These are phyloP conservation scores for Populus tremula DNA, from an alignment of 345 rosid genomes.

Conservation along the genomic window DNA sequence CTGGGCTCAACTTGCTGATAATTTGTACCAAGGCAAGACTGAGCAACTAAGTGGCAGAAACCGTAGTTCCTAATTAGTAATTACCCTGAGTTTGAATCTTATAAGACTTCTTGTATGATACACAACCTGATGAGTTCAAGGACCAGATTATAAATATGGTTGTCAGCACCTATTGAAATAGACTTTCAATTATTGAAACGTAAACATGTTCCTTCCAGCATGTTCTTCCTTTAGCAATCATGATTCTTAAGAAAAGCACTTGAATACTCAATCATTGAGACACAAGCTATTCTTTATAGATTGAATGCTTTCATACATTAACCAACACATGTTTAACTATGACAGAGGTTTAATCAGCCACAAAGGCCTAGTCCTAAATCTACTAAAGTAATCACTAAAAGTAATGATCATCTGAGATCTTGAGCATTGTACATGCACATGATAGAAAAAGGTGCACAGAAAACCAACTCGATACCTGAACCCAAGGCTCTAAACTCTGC, in stretches of 20 bases:
- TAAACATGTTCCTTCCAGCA: neutral
- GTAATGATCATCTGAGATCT: neutral
- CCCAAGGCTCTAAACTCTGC: slow-evolving; percentile 96
- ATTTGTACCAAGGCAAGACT: neutral
- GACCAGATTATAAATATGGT: neutral
- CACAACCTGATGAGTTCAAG: neutral
- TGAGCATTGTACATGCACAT: neutral
- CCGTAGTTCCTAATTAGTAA: neutral
- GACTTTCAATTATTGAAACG: neutral
- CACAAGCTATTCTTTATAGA: neutral
- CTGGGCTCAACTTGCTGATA: neutral
- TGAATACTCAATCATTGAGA: neutral
- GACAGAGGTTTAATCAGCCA: neutral
- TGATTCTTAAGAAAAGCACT: neutral
- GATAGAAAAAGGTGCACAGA: neutral
- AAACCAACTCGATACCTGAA: slow-evolving; percentile 54
- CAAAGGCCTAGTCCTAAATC: neutral
- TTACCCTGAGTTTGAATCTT: neutral
- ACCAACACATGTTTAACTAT: neutral
- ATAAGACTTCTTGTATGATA: neutral
- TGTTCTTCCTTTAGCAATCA: neutral
- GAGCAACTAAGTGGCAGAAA: neutral
- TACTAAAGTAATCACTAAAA: neutral
- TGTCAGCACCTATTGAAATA: neutral
- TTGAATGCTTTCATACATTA: neutral